These are phyloP conservation scores for Fusarium camptoceras DNA, from an alignment of 2,329 filamentous ascomycete species.

Conservation along the genomic window DNA sequence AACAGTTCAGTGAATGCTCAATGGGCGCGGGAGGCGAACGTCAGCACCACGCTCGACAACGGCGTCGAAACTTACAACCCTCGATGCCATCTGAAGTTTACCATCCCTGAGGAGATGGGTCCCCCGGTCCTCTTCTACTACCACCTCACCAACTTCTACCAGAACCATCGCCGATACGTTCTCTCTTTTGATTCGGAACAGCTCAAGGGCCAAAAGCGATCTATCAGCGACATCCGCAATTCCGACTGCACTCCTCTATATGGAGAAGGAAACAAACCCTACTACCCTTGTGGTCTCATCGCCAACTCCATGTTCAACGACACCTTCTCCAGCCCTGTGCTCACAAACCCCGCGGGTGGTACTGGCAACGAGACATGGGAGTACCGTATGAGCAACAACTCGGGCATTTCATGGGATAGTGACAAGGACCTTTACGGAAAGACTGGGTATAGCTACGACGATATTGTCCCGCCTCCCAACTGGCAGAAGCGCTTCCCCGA, in stretches of 20 bases:
- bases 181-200: slow-evolving; percentile 88
- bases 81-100: slow-evolving; percentile 81
- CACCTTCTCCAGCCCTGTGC: slow-evolving; percentile 76
- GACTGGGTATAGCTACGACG: slow-evolving; percentile 71
- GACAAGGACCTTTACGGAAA: slow-evolving; percentile 83
- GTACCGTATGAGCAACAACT: slow-evolving; percentile 81
- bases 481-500: slow-evolving; percentile 79
- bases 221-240: slow-evolving; percentile 68
- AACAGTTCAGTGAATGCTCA: slow-evolving; percentile 54
- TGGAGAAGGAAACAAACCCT: slow-evolving; percentile 71
- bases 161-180: slow-evolving; percentile 97
- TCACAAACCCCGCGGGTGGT: slow-evolving; percentile 61
- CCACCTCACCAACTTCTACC: slow-evolving; percentile 96
- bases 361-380: slow-evolving; percentile 54
- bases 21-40: slow-evolving; percentile 57
- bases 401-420: slow-evolving; percentile 85
- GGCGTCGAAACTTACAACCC: slow-evolving; percentile 54
- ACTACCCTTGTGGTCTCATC: slow-evolving; percentile 95
- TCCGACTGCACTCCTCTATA: slow-evolving; percentile 83
- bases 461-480: slow-evolving; percentile 86
- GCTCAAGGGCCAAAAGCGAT: slow-evolving; percentile 76
- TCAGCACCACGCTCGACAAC: slow-evolving; percentile 51
- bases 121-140: slow-evolving; percentile 95
- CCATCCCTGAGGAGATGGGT: slow-evolving; percentile 80
- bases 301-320: slow-evolving; percentile 99